Evolutionary conservation across 2,329 filamentous ascomycete species (phyloP).

Genomic region (Hypoxylon sp.): DNA sequence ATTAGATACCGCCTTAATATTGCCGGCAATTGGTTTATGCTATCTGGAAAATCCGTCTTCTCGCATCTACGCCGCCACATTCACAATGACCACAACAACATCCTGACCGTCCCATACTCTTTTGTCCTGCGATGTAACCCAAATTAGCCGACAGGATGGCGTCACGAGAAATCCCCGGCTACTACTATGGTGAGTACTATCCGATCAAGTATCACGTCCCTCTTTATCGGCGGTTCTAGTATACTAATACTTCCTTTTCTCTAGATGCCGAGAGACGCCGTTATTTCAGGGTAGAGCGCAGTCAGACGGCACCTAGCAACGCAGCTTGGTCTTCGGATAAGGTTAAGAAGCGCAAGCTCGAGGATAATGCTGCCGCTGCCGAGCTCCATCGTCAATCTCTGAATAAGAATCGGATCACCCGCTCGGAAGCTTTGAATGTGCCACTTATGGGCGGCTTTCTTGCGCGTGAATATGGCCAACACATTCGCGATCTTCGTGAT

Average conservation of each 20-base stretch:
- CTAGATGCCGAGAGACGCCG: constrained; percentile 71
- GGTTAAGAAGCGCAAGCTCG: constrained; percentile 69
- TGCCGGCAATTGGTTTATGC: neutral
- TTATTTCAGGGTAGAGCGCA: constrained; percentile 77
- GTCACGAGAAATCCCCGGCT: constrained; percentile 63
- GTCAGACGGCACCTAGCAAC: constrained; percentile 65
- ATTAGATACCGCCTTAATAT: neutral
- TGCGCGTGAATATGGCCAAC: constrained; percentile 54
- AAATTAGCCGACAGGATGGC: constrained; percentile 34
- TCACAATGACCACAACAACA: neutral
- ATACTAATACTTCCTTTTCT: constrained; percentile 8
- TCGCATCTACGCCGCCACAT: neutral
- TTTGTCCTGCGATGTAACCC: neutral
- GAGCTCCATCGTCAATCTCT: constrained; percentile 51
- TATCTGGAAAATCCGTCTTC: neutral
- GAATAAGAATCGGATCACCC: constrained; percentile 58
- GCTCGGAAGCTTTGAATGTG: constrained; percentile 53
- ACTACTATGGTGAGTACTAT: constrained; percentile 65
- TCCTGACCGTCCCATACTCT: neutral
- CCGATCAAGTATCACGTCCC: neutral
- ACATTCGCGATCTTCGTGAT: constrained; percentile 51
- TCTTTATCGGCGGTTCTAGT: neutral
- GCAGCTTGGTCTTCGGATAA: constrained; percentile 70
- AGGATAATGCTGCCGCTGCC: constrained; percentile 58
- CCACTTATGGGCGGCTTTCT: constrained; percentile 56